Evolutionary conservation across 306 rosid species (phyloP), one percentile per base, ranked within the genome.

Genomic region (Sicyos edulis): DNA sequence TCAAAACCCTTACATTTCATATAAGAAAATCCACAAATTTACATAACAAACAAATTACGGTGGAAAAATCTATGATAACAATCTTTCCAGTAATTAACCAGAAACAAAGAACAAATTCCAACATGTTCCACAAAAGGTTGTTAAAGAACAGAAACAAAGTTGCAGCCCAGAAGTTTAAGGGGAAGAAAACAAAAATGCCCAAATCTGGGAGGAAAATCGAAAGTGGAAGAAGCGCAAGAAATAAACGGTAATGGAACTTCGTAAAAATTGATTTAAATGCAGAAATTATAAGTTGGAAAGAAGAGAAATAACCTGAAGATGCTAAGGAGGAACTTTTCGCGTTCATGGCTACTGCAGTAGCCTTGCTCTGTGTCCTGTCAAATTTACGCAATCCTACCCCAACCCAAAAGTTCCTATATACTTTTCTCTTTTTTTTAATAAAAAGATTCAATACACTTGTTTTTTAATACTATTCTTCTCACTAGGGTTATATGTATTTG

Each of bases 281-380:
- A 34, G 8, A 73, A 53, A 67, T 32, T 8, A 42, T 10, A 14
- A 22, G 19, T 50, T 6, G 58, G 22, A 60, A 24, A 44, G 59
- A 59, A 56, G 9, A 62, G 8, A 76, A 19, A 65, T 76, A 47
- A 89, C 92, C 87, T 53, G 87, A 74, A 69, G 85, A 79, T 54
- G 87, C 67, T 17, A 76, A 57, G 64, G 82, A 26, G 74, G 87
- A 74, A 69, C 68, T 85, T 54, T 80, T 80, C 6, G 82, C 75
- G 76, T 76, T 74, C 50, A 83, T 78, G 56, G 90, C 78, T 13
- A 85, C 82, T 24, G 82, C 76, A 9, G 82, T 64, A 47, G 93
- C n/a, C 70, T 52, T 65, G 54, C 54, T 65, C 0, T 65, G 2
- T 65, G 54, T 40, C 9, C 51, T 1, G 26, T 7, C 17, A 19